phyloP scores from a whole-genome alignment of 1,284 basidiomycete species.

The Fomitiporia mediterranea region DNA sequence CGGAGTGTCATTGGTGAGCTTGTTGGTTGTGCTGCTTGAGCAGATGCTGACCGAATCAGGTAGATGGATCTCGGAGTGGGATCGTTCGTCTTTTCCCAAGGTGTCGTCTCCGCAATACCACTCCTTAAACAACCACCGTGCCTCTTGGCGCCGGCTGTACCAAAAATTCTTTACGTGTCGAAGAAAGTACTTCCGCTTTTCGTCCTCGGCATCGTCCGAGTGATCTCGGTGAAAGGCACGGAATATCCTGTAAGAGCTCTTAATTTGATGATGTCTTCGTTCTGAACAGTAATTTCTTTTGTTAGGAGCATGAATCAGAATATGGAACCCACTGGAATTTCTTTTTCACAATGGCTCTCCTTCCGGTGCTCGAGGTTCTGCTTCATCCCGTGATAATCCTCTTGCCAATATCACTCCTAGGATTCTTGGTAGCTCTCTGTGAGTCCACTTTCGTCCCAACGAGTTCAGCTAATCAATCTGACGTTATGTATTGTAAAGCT shows the following conservation, averaged over 20 bases:
- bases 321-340: constrained; percentile 99
- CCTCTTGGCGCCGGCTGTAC: constrained; percentile 43
- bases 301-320: constrained; percentile 90
- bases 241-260: constrained; percentile 80
- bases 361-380: constrained; percentile 73
- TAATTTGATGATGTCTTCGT: neutral
- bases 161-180: constrained; percentile 47
- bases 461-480: neutral
- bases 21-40: neutral
- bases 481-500: constrained; percentile 35
- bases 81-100: constrained; percentile 93
- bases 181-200: constrained; percentile 69
- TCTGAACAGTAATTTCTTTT: neutral
- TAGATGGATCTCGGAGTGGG: constrained; percentile 99
- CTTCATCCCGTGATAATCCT: constrained; percentile 59
- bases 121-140: constrained; percentile 57
- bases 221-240: constrained; percentile 86
- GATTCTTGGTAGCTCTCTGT: constrained; percentile 62
- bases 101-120: constrained; percentile 81
- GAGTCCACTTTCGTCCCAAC: constrained; percentile 26
- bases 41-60: constrained; percentile 3
- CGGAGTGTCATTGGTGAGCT: constrained; percentile 83
- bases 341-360: constrained; percentile 85
- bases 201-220: constrained; percentile 70
- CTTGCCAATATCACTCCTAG: constrained; percentile 61